Percentiles rank a stretch among this genome's conserved stretches.
These are phyloP conservation scores for Solanum boliviense DNA, from an alignment of 257 asterid genomes.

Conservation along the genomic window DNA sequence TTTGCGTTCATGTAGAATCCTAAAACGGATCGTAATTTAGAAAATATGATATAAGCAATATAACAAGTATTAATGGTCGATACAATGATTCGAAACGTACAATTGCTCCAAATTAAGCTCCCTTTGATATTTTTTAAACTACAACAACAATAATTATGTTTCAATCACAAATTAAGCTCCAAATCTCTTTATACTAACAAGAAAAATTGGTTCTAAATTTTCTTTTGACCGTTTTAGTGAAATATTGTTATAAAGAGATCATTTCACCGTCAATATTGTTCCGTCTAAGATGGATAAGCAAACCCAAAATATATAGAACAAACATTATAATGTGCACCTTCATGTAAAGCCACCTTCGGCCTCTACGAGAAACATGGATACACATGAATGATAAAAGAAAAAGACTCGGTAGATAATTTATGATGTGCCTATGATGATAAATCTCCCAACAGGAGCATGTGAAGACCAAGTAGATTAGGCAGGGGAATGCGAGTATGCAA, in stretches of 20 bases:
- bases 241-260: background rate
- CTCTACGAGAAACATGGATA: constrained; percentile 1
- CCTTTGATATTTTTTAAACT: background rate
- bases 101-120: background rate
- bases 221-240: background rate
- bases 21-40: background rate
- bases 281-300: background rate
- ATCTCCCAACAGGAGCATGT: constrained; percentile 46
- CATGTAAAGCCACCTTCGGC: background rate
- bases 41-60: background rate
- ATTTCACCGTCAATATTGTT: background rate
- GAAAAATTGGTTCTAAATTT: background rate
- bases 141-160: background rate
- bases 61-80: background rate
- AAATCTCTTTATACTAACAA: background rate
- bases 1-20: fast-evolving
- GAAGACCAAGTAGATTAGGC: constrained; percentile 11
- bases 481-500: background rate
- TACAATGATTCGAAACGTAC: background rate
- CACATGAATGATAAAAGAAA: background rate
- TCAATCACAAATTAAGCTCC: background rate
- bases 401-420: background rate
- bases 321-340: background rate
- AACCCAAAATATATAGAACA: background rate
- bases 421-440: constrained; percentile 12